Base-by-base conservation (phyloP, 2,329 filamentous ascomycete species). In the Lachnellula subtilissima region DNA sequence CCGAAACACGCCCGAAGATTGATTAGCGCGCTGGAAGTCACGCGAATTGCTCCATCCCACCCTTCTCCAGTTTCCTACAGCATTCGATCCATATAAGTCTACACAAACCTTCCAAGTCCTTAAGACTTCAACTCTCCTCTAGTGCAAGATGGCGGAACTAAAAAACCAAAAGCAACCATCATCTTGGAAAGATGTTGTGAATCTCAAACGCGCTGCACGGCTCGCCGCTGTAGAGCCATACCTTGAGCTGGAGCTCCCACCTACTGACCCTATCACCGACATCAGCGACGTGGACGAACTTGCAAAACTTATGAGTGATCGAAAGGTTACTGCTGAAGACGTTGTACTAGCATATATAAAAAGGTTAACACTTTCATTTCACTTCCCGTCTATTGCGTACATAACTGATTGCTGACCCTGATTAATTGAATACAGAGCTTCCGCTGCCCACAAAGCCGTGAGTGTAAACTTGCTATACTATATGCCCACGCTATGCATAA, bases 201-300 rank as follows among this genome's bases (percentile, higher is more conserved):
- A 55, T 54, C 49, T 40, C 25, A 55, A 55, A 37, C 23, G 53
- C 11, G 47, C 52, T 36, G 17, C 19, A 39, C 50, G n/a, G 19
- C 37, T 42, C 14, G 42, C 40, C 25, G 53, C 48, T 12, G 43
- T 55, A 42, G 50, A 42, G 4, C 48, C 52, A 17, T 57, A 54
- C 37, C 40, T 54, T 22, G 42, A 51, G 14, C 4, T 19, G n/a
- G 42, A 47, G 2, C 28, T 46, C 32, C 17, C 42, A 23, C 11
- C 43, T 23, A 37, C 25, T 19, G 55, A 57, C 32, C 25, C 51
- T 8, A 54, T 57, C 43, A 57, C 55, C 9, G 22, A 49, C 17
- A 48, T 57, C 28, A 43, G 37, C 17, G 55, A 57, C 48, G 11
- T 57, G 6, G 55, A 57, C 2, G 28, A 37, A 17, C 51, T 57